Percentiles rank a stretch among this genome's conserved stretches.
Conservation (phyloP, 2,329 filamentous ascomycete genomes). For the Paecilomyces sp. region DNA sequence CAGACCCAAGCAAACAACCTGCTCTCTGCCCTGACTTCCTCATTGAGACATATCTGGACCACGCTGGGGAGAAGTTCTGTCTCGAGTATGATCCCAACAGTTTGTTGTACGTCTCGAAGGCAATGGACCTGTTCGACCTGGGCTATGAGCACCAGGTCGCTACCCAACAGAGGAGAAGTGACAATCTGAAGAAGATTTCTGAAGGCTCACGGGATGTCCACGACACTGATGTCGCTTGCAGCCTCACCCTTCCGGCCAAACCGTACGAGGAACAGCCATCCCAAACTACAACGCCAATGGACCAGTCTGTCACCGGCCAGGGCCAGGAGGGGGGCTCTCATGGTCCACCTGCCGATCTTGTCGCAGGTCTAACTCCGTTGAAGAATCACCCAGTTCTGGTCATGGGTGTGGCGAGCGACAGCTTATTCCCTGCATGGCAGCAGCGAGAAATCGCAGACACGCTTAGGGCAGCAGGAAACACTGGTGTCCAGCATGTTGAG, state of each 20-base stretch:
- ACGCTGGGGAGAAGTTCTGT: conserved; percentile 97
- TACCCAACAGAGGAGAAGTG: conserved; percentile 54
- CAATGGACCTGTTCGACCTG: conserved; percentile 97
- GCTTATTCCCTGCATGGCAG: conserved; percentile 96
- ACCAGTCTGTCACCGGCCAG: conserved; percentile 18
- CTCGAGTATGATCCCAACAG: conserved; percentile 95
- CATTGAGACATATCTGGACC: conserved; percentile 96
- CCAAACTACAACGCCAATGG: conserved; percentile 30
- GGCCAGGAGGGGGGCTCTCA: conserved; percentile 24
- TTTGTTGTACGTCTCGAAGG: conserved; percentile 91
- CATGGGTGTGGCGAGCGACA: conserved; percentile 91
- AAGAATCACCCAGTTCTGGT: conserved; percentile 76
- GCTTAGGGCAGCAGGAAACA: conserved; percentile 68
- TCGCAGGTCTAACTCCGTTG: conserved; percentile 64
- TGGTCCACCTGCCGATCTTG: conserved; percentile 67
- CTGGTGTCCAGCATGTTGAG: conserved; percentile 78
- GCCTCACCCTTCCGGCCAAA: conserved; percentile 69
- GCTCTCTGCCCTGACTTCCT: conserved; percentile 96
- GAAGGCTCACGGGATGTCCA: conserved; percentile 30
- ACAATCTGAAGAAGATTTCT: conserved; percentile 53
- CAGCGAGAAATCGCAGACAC: conserved; percentile 89
- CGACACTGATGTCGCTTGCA: conserved; percentile 54
- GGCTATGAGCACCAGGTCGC: conserved; percentile 62
- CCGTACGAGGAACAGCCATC: conserved; percentile 84
- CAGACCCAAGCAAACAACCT: conserved; percentile 77